Percentiles rank a stretch among this genome's conserved stretches.
Evolutionary conservation across 73 alveolate genomes (phyloP).

Genomic region (Paramecium sexaurelia): DNA sequence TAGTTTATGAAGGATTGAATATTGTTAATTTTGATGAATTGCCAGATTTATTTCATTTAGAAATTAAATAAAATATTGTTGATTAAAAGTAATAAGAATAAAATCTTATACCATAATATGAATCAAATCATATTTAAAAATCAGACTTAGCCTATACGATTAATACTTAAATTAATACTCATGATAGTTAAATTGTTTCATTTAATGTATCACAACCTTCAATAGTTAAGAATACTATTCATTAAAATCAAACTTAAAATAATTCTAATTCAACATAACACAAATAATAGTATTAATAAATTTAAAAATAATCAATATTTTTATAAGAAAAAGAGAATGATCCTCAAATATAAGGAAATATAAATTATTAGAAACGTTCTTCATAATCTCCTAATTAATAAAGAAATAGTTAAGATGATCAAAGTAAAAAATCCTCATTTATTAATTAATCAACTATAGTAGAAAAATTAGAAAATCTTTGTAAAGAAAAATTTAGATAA

Average conservation of each 20-base stretch:
- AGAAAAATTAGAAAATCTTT: background rate
- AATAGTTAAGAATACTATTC: background rate
- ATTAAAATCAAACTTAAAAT: background rate
- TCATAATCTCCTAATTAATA: background rate
- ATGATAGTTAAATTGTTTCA: constrained; percentile 1
- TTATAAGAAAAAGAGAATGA: background rate
- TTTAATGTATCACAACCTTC: constrained; percentile 12
- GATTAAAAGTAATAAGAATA: background rate
- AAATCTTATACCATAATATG: background rate
- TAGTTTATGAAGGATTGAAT: constrained; percentile 18
- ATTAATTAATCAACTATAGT: background rate
- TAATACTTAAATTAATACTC: constrained; percentile 25
- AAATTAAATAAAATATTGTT: background rate
- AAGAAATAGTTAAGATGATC: background rate
- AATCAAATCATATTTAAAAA: background rate
- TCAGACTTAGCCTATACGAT: background rate
- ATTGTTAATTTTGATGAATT: background rate
- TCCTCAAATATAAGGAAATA: background rate
- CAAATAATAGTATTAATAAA: background rate
- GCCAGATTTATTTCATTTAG: constrained; percentile 19
- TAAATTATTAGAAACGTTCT: background rate
- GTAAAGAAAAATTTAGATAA: background rate
- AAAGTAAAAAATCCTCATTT: background rate
- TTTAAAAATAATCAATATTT: background rate
- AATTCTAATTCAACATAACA: background rate